phyloP scores from a whole-genome alignment of 805 yeast species.

The Zygosaccharomyces gambellarensis region DNA sequence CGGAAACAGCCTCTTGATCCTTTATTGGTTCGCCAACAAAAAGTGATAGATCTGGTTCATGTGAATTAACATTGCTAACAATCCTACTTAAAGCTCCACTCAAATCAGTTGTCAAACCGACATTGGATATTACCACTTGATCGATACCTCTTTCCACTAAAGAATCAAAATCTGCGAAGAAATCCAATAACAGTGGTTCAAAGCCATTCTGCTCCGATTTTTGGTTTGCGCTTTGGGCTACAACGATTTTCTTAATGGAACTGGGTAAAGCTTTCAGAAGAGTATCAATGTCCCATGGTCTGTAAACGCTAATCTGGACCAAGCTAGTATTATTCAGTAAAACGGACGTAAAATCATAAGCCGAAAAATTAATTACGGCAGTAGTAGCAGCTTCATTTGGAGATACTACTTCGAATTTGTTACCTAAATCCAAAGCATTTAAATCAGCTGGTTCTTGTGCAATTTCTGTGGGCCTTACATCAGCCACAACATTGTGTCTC shows the following conservation, averaged over 20 bases:
- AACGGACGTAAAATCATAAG: conserved; percentile 44
- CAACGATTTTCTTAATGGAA: conserved; percentile 50
- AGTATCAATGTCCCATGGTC: conserved; percentile 62
- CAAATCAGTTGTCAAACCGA: conserved; percentile 28
- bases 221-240: conserved; percentile 55
- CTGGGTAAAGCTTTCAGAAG: conserved; percentile 50
- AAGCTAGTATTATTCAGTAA: conserved; percentile 35
- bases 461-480: conserved; percentile 15
- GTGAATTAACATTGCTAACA: conserved; percentile 47
- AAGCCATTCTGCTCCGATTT: conserved; percentile 40
- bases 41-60: conserved; percentile 57
- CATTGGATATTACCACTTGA: conserved; percentile 52
- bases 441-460: conserved; percentile 25
- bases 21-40: conserved; percentile 44
- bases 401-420: conserved; percentile 24
- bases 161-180: conserved; percentile 53
- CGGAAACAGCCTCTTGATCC: conserved; percentile 5
- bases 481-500: conserved; percentile 16
- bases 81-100: conserved; percentile 43
- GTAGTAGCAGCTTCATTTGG: conserved; percentile 41
- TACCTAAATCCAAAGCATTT: conserved; percentile 32
- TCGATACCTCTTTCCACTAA: conserved; percentile 44
- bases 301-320: conserved; percentile 57
- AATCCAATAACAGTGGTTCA: conserved; percentile 71
- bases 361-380: conserved; percentile 62